Percentiles rank a stretch among this genome's conserved stretches.
Conservation (phyloP, 768 basidiomycete species). For the Phanerodontia chrysosporium region DNA sequence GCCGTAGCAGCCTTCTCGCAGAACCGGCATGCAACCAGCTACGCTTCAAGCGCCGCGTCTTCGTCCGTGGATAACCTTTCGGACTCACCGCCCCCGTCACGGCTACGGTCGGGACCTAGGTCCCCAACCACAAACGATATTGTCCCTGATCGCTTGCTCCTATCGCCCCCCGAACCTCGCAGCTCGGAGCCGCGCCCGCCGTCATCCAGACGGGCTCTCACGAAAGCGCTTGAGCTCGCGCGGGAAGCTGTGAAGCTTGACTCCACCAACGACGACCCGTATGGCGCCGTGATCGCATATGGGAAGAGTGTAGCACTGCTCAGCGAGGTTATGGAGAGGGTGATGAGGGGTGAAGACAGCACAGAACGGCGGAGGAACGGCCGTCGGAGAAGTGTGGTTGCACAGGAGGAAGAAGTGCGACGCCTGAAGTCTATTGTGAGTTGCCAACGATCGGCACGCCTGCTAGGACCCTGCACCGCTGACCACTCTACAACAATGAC, state of each 20-base stretch:
- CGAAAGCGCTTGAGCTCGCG: slow-evolving; percentile 81
- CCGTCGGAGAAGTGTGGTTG: slow-evolving; percentile 75
- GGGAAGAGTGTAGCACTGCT: slow-evolving; percentile 81
- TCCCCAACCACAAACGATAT: slow-evolving; percentile 33
- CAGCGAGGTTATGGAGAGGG: slow-evolving; percentile 90
- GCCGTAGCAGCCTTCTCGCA: slow-evolving; percentile 63
- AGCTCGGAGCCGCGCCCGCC: slow-evolving; percentile 57
- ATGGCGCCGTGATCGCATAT: slow-evolving; percentile 87
- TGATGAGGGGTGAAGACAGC: slow-evolving; percentile 79
- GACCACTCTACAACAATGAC: neutral
- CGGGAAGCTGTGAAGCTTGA: slow-evolving; percentile 88
- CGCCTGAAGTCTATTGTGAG: slow-evolving; percentile 85
- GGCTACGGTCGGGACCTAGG: slow-evolving; percentile 30
- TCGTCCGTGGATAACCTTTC: slow-evolving; percentile 47
- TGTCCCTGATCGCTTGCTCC: slow-evolving; percentile 38
- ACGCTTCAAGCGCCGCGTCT: slow-evolving; percentile 23
- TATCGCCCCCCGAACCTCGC: slow-evolving; percentile 37
- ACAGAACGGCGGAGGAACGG: slow-evolving; percentile 60
- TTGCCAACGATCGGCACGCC: slow-evolving; percentile 16
- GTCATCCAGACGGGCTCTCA: slow-evolving; percentile 83
- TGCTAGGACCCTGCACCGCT: neutral
- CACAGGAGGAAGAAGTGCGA: slow-evolving; percentile 86
- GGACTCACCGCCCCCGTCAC: slow-evolving; percentile 54
- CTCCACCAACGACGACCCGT: slow-evolving; percentile 82
- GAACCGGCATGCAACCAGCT: slow-evolving; percentile 35